Evolutionary conservation across 108 stramenopile genomes (phyloP), one percentile per base, ranked within the genome.

Genomic region (Discostella stelligeroides): DNA sequence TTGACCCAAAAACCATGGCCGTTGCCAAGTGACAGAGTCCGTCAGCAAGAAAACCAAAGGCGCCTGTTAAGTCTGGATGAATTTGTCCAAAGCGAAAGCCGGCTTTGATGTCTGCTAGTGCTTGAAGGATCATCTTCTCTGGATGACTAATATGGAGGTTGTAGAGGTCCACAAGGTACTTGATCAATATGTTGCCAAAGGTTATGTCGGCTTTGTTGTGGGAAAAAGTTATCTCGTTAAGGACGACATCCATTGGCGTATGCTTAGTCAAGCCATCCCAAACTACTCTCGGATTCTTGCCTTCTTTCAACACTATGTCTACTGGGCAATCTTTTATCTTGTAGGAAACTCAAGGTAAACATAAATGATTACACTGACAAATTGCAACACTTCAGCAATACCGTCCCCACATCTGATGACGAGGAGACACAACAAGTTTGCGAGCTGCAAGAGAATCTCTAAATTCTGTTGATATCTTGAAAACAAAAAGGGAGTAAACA

Each of bases 1-100:
- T 20, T 9, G 13, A 40, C 0, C 53, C 66, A 20, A 67, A 54
- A 38, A 67, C 66, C 51, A 42, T 67, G 8, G 51, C 53, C 12
- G 37, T 67, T 0, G 51, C 13, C 17, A 67, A 1, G 13, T 37
- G 41, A 39, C 15, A 55, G 9, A 39, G 24, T 17, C 34, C 49
- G 21, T 13, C 50, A 0, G 49, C 13, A 0, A 51, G 0, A 13
- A 53, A 66, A 12, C 49, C 34, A 43, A 66, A 66, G 0, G 65
- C 65, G 17, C 65, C 65, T 13, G 30, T 12, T 0, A 51, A 1
- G 1, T 40, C 34, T 0, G 66, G 51, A 25, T 67, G n/a, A 0
- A 67, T 0, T 8, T 38, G n/a, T 10, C 51, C 38, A 13, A 17
- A 67, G 1, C 53, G 30, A 30, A 67, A 67, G 17, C 66, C 53